A percentile compares a stretch with the other conserved stretches of the same genome.
These are phyloP conservation scores for Lepidium didymum DNA, from an alignment of 345 rosid species.

Conservation along the genomic window DNA sequence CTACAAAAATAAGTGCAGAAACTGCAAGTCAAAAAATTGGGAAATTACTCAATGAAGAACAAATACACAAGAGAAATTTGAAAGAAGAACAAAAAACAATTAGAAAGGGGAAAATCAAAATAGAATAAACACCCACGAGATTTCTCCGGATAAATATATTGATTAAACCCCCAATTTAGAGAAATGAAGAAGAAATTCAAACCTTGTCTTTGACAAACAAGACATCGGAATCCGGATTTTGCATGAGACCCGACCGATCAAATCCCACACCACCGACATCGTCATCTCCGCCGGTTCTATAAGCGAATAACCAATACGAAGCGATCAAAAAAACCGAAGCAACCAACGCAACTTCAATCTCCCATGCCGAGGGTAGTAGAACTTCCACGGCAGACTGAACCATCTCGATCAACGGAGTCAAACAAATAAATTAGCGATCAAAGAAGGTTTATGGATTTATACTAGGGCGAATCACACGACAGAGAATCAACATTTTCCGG, in stretches of 20 bases:
- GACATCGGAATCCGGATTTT: constrained; percentile 37
- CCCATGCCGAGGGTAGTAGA: constrained; percentile 86
- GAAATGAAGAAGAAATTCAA: not conserved
- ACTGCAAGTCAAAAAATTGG: constrained; percentile 77
- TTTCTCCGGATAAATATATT: not conserved
- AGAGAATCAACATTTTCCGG: constrained; percentile 7
- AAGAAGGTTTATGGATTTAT: not conserved
- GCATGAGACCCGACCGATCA: constrained; percentile 39
- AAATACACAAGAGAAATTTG: not conserved
- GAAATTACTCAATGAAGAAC: constrained; percentile 44
- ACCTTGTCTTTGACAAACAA: constrained; percentile 64
- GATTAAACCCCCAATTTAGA: not conserved
- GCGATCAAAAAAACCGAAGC: constrained; percentile 54
- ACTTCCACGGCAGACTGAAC: constrained; percentile 32
- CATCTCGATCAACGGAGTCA: constrained; percentile 28
- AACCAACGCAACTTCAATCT: constrained; percentile 61
- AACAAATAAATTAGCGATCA: not conserved
- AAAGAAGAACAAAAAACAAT: not conserved
- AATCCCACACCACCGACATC: constrained; percentile 19
- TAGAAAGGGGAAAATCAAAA: not conserved
- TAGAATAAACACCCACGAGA: not conserved
- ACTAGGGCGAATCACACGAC: not conserved
- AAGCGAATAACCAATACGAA: constrained; percentile 57
- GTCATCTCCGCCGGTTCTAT: constrained; percentile 30
- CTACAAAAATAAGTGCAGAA: constrained; percentile 83